Evolutionary conservation across 2,329 filamentous ascomycete genomes (phyloP).

Genomic region (Calcarisporium arbuscula): DNA sequence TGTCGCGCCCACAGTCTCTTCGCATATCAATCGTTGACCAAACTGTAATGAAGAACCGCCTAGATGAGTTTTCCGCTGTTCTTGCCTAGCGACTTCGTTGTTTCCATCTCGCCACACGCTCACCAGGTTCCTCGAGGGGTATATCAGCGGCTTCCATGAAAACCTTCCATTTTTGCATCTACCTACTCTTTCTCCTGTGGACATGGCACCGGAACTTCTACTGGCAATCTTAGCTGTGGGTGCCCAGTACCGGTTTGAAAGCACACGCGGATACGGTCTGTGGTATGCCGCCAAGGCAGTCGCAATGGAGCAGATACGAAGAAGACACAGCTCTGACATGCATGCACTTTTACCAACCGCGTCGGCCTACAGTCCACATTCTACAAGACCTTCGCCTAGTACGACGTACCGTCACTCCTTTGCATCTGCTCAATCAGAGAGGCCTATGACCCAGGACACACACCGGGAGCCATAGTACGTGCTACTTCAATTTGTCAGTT

Average conservation of each 20-base stretch:
- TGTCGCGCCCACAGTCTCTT: slow-evolving; percentile 27
- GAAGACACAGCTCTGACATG: slow-evolving; percentile 50
- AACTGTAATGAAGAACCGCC: slow-evolving; percentile 48
- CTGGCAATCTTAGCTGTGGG: slow-evolving; percentile 63
- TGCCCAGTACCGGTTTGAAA: slow-evolving; percentile 59
- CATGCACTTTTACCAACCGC: slow-evolving; percentile 50
- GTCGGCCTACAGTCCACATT: slow-evolving; percentile 54
- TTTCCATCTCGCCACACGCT: slow-evolving; percentile 65
- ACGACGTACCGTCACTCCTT: slow-evolving; percentile 53
- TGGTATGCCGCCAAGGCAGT: slow-evolving; percentile 57
- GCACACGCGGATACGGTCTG: slow-evolving; percentile 49
- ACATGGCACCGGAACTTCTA: slow-evolving; percentile 62
- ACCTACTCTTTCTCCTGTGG: slow-evolving; percentile 56
- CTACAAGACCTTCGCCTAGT: slow-evolving; percentile 52
- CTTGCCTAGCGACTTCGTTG: slow-evolving; percentile 56
- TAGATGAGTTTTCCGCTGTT: slow-evolving; percentile 55
- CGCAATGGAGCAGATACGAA: slow-evolving; percentile 51
- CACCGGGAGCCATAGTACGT: slow-evolving; percentile 55
- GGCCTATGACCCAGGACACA: slow-evolving; percentile 51
- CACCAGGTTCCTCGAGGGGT: slow-evolving; percentile 63
- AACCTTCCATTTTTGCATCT: slow-evolving; percentile 58
- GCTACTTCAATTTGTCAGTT: background rate
- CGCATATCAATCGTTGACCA: slow-evolving; percentile 50
- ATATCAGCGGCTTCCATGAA: slow-evolving; percentile 59
- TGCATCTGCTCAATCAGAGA: slow-evolving; percentile 50